Conservation (phyloP, 2,329 filamentous ascomycete genomes). For the Aspergillus sojae region DNA sequence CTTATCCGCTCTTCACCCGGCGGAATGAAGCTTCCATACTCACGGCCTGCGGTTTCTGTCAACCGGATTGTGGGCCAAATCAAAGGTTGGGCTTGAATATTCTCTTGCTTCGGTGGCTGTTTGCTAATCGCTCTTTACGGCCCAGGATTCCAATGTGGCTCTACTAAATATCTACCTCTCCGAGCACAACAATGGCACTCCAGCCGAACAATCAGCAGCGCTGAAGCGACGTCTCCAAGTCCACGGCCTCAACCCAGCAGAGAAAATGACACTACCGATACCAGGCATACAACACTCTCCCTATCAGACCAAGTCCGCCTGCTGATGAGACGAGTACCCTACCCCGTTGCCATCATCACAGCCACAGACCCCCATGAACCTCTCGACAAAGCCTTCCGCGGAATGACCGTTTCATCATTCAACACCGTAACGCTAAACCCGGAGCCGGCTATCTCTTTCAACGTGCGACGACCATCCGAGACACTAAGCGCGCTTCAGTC, state of each 20-base stretch:
- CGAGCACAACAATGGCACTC: slow-evolving; percentile 13
- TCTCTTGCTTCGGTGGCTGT: not conserved
- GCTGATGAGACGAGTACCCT: slow-evolving; percentile 58
- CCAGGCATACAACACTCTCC: not conserved
- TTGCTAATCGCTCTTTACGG: not conserved
- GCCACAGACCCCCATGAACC: slow-evolving; percentile 39
- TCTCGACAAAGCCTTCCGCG: slow-evolving; percentile 41
- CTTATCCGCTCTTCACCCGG: slow-evolving; percentile 15
- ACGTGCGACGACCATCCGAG: slow-evolving; percentile 59
- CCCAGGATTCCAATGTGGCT: not conserved
- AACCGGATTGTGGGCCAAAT: slow-evolving; percentile 15
- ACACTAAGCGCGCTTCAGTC: slow-evolving; percentile 56
- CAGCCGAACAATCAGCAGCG: slow-evolving; percentile 23
- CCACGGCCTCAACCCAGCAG: slow-evolving; percentile 6
- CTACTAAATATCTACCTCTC: slow-evolving; percentile 1
- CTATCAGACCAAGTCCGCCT: slow-evolving; percentile 44
- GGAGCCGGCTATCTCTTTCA: slow-evolving; percentile 62
- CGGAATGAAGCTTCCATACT: slow-evolving; percentile 36
- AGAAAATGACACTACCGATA: not conserved
- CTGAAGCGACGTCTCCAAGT: slow-evolving; percentile 12
- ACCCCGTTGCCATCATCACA: slow-evolving; percentile 61
- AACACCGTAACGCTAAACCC: slow-evolving; percentile 61
- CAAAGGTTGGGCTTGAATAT: slow-evolving; percentile 8
- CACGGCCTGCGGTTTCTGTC: slow-evolving; percentile 22
- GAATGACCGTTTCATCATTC: slow-evolving; percentile 65